Evolutionary conservation across 148 eudicot species (phyloP), one percentile per base, ranked within the genome.

Genomic region (Nepenthes gracilis): DNA sequence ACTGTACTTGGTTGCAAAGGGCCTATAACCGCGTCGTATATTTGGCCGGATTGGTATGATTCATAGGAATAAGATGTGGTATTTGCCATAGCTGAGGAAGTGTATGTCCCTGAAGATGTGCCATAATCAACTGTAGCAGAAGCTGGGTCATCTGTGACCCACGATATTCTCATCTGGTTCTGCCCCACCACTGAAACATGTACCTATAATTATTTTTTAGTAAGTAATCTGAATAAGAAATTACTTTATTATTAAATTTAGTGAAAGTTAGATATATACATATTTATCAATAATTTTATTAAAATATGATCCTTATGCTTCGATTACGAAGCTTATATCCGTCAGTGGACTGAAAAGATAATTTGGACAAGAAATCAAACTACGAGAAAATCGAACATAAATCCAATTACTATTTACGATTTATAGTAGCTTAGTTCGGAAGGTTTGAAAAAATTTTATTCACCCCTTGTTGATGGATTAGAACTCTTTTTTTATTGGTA

Each of bases 121-220:
- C 58, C 58, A 40, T 64, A 64, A 6, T 64, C 59, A n/a, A 54
- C 67, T 11, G 49, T 64, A 2, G 58, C 15, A 1, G 67, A n/a
- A 36, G 58, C 51, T 33, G 49, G 8, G 58, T 36, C 43, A 34
- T 53, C 34, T 33, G 67, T 64, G 12, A 64, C 50, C 67, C 67
- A 64, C 33, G 67, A 70, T 72, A 89, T 72, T 67, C 84, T 78
- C 96, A 83, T 86, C 43, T 67, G 63, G 45, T 84, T 71, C 32
- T 7, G 45, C 13, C 94, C 94, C 6, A 74, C 85, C 71, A 75
- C 35, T 1, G 90, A 83, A 57, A 86, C 64, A 60, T 82, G 97
- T 9, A 89, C 86, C 97, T 88, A n/a, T 45, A 11, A 45, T 45
- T 45, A 11, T 45, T 45, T 45, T 45, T 6, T 6, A 11, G 48